Evolutionary conservation across 768 basidiomycete genomes (phyloP).

Genomic region (Grammothele lineata): DNA sequence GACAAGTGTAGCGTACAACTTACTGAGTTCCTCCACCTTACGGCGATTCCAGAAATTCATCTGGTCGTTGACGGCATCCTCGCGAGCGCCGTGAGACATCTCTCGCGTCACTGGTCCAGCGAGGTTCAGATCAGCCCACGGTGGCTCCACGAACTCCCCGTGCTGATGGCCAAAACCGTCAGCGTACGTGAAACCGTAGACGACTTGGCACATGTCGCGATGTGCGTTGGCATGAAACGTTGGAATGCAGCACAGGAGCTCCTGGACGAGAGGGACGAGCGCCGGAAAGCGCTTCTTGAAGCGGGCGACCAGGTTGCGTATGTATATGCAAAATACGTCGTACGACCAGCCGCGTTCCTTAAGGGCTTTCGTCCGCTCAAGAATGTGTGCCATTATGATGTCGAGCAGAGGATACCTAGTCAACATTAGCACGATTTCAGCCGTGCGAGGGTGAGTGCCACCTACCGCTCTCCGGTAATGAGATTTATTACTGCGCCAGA

Average conservation of each 20-base stretch:
- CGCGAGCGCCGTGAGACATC: slow-evolving; percentile 8
- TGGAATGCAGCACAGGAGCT: background rate
- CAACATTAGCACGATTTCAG: too few relatives aligned
- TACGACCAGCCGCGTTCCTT: background rate
- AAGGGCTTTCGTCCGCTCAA: background rate
- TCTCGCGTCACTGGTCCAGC: slow-evolving; percentile 8
- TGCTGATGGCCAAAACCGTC: slow-evolving; percentile 11
- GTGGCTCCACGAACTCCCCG: slow-evolving; percentile 19
- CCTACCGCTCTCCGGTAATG: background rate
- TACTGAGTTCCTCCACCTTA: slow-evolving; percentile 5
- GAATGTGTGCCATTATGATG: background rate
- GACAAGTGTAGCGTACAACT: background rate
- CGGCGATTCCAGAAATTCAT: slow-evolving; percentile 11
- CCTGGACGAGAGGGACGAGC: background rate
- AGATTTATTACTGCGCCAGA: background rate
- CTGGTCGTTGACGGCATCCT: slow-evolving; percentile 12
- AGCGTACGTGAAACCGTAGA: slow-evolving; percentile 13
- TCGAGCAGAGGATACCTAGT: too few relatives aligned
- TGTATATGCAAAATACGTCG: slow-evolving; percentile 14
- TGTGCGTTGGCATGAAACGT: slow-evolving; percentile 18
- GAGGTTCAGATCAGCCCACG: slow-evolving; percentile 14
- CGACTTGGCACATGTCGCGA: slow-evolving; percentile 9
- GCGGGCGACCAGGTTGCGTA: slow-evolving; percentile 5
- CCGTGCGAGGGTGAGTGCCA: too few relatives aligned
- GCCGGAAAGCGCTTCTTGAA: background rate